These are phyloP conservation scores for Anethum foeniculum DNA, from an alignment of 140 eudicot genomes.

Conservation along the genomic window DNA sequence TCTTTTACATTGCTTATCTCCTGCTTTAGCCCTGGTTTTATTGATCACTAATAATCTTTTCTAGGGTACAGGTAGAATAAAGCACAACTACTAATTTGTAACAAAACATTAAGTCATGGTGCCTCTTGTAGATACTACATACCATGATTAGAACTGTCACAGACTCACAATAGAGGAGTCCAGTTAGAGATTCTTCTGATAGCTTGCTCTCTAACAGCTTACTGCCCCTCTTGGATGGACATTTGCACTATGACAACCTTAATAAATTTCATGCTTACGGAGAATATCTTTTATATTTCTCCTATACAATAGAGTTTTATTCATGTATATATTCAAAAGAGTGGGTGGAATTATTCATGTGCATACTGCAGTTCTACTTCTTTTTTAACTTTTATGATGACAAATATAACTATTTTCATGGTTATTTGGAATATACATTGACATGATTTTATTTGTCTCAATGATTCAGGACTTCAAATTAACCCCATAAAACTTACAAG, in stretches of 20 bases:
- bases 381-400: background rate
- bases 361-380: background rate
- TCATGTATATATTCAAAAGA: background rate
- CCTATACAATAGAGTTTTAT: background rate
- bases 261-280: background rate
- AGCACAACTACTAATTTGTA: background rate
- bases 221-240: background rate
- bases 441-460: background rate
- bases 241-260: background rate
- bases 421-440: background rate
- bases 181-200: background rate
- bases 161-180: background rate
- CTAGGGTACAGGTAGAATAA: background rate
- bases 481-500: background rate
- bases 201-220: background rate
- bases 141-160: background rate
- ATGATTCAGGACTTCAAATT: background rate
- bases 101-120: background rate
- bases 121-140: background rate
- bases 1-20: background rate
- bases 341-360: background rate
- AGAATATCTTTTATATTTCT: background rate
- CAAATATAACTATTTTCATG: background rate
- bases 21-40: background rate
- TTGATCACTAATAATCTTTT: background rate